Conservation (phyloP, 768 basidiomycete species). For the Tricholoma furcatifolium region DNA sequence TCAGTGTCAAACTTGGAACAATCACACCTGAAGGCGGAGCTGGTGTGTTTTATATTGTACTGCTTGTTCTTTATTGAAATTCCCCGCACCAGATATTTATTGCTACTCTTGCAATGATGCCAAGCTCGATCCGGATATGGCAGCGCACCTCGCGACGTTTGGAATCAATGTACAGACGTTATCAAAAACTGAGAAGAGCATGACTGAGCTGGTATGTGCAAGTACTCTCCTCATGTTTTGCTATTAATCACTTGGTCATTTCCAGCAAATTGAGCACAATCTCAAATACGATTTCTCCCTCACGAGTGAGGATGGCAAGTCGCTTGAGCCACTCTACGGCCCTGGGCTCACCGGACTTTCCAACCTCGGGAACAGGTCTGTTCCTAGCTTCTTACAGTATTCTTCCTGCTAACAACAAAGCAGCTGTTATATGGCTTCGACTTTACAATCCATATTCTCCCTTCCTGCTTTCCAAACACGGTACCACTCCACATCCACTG, state of each 20-base stretch:
- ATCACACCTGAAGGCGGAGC: slow-evolving; percentile 94
- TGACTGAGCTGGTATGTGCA: slow-evolving; percentile 83
- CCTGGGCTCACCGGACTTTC: slow-evolving; percentile 84
- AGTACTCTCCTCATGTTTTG: not conserved
- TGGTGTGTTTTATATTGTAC: slow-evolving; percentile 45
- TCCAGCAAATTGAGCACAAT: slow-evolving; percentile 95
- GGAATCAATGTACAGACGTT: slow-evolving; percentile 84
- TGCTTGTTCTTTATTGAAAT: not conserved
- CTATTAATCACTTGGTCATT: not conserved
- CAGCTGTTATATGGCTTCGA: slow-evolving; percentile 97
- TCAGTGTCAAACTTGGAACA: slow-evolving; percentile 93
- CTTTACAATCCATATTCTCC: slow-evolving; percentile 83
- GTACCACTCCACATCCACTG: slow-evolving; percentile 44
- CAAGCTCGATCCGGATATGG: slow-evolving; percentile 72
- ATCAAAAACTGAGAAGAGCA: slow-evolving; percentile 92
- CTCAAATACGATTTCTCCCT: slow-evolving; percentile 92
- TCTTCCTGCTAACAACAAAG: not conserved
- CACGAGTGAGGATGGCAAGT: slow-evolving; percentile 81
- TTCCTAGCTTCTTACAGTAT: not conserved
- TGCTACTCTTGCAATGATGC: slow-evolving; percentile 92
- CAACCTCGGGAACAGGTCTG: slow-evolving; percentile 86
- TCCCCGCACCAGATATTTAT: slow-evolving; percentile 66
- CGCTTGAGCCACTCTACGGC: slow-evolving; percentile 86
- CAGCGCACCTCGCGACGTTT: slow-evolving; percentile 72
- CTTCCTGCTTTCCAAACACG: slow-evolving; percentile 73